These are phyloP conservation scores for Sugiyamaella boreocaroliniensis DNA, from an alignment of 805 yeast species.

Conservation along the genomic window DNA sequence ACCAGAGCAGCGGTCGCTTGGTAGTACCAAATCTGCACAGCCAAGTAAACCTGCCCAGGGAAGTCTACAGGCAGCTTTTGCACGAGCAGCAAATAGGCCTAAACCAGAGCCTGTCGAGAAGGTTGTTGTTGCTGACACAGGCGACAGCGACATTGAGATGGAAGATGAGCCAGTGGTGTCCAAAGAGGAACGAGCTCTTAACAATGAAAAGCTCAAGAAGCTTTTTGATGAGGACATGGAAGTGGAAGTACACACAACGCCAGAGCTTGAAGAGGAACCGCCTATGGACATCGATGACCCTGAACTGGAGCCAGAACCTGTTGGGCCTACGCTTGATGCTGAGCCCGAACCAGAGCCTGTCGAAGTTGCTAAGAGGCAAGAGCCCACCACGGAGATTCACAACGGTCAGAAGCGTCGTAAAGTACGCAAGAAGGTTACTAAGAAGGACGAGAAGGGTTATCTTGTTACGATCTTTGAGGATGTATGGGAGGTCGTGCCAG, in stretches of 20 bases:
- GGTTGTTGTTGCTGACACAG: slow-evolving; percentile 12
- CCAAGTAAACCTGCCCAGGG: background rate
- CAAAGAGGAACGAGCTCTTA: slow-evolving; percentile 7
- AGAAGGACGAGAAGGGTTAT: slow-evolving; percentile 14
- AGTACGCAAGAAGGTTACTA: slow-evolving; percentile 12
- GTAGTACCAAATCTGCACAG: background rate
- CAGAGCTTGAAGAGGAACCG: slow-evolving; percentile 1
- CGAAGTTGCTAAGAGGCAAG: background rate
- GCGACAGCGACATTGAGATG: slow-evolving; percentile 12
- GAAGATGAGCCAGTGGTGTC: slow-evolving; percentile 7
- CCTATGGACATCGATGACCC: background rate
- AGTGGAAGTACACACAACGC: slow-evolving; percentile 7
- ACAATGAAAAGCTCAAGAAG: slow-evolving; percentile 7
- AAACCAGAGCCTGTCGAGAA: slow-evolving; percentile 11
- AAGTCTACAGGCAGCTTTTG: slow-evolving; percentile 10
- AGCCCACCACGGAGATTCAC: background rate
- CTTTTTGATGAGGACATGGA: slow-evolving; percentile 14
- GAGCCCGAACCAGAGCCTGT: background rate
- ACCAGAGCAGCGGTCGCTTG: background rate
- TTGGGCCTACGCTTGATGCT: background rate
- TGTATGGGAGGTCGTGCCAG: slow-evolving; percentile 15
- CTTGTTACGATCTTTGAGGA: slow-evolving; percentile 14
- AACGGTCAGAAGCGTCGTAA: slow-evolving; percentile 7
- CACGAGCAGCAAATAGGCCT: slow-evolving; percentile 7
- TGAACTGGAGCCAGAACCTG: background rate